Evolutionary conservation across 2,329 filamentous ascomycete genomes (phyloP).

Genomic region (Arthrocladium fulminans): DNA sequence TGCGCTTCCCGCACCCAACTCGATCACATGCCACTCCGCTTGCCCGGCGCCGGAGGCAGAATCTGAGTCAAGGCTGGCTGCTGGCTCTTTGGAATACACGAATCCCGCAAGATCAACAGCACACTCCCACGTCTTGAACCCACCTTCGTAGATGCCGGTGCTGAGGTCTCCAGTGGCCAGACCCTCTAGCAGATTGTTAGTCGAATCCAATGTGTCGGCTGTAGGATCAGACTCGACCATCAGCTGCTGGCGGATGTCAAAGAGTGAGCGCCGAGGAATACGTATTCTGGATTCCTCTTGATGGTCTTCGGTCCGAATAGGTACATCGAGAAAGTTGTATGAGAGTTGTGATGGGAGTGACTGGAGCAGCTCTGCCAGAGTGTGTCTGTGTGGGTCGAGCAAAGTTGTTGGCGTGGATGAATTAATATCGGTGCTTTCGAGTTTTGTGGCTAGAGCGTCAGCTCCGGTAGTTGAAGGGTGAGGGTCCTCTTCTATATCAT

Average conservation of each 20-base stretch:
- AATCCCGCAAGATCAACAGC: conserved; percentile 48
- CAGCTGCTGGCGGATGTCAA: conserved; percentile 55
- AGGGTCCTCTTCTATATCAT: conserved; percentile 47
- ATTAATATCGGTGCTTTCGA: conserved; percentile 7
- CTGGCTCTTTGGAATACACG: too few species aligned
- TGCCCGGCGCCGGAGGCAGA: conserved; percentile 21
- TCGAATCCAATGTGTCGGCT: conserved; percentile 21
- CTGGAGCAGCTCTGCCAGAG: conserved; percentile 42
- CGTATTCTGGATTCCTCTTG: neutral
- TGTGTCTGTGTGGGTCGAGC: conserved; percentile 32
- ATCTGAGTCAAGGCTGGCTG: too few species aligned
- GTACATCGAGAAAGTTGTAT: conserved; percentile 45
- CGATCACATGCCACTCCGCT: conserved; percentile 35
- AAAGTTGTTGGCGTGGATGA: conserved; percentile 21
- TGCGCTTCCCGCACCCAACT: conserved; percentile 57
- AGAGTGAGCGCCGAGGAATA: conserved; percentile 46
- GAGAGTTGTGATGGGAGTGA: conserved; percentile 52
- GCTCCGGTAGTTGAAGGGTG: too few species aligned
- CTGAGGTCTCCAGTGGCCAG: conserved; percentile 48
- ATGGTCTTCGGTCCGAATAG: conserved; percentile 25
- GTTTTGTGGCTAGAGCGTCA: conserved; percentile 24
- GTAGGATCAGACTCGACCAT: conserved; percentile 48
- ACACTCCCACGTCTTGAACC: conserved; percentile 62
- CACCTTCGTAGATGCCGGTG: conserved; percentile 54
- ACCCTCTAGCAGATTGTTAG: conserved; percentile 38